Evolutionary conservation across 257 asterid genomes (phyloP).

Genomic region (Linderniella brevidens): DNA sequence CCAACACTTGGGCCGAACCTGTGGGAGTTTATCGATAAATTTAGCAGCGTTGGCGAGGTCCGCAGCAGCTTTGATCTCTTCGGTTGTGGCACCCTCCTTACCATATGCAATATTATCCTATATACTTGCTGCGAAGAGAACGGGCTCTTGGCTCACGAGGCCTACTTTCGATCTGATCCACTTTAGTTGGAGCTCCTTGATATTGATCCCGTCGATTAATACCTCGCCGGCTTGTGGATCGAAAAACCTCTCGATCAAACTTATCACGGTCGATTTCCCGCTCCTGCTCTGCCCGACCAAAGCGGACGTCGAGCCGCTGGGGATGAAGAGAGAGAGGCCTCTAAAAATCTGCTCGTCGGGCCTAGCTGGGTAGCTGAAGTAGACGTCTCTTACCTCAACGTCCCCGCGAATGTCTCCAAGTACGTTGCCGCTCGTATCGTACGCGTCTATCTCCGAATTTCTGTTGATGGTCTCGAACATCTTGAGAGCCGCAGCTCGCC

Average conservation of each 20-base stretch:
- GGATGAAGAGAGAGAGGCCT: slow-evolving; percentile 39
- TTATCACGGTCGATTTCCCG: slow-evolving; percentile 61
- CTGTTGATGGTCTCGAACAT: slow-evolving; percentile 51
- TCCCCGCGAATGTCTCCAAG: slow-evolving; percentile 44
- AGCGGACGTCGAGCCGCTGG: slow-evolving; percentile 48
- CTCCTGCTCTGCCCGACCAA: slow-evolving; percentile 79
- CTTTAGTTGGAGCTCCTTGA: slow-evolving; percentile 44
- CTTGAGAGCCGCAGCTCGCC: slow-evolving; percentile 57
- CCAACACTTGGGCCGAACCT: too few species aligned
- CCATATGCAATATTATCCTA: slow-evolving; percentile 62
- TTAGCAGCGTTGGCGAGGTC: slow-evolving; percentile 64
- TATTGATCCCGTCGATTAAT: slow-evolving; percentile 38
- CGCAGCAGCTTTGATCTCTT: slow-evolving; percentile 45
- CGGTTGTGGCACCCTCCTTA: slow-evolving; percentile 41
- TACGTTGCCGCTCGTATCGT: slow-evolving; percentile 26
- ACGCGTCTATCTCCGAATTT: slow-evolving; percentile 45
- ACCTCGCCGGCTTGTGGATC: slow-evolving; percentile 61
- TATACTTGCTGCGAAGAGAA: slow-evolving; percentile 51
- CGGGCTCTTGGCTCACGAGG: slow-evolving; percentile 78
- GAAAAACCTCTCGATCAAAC: slow-evolving; percentile 61
- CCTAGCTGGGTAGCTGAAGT: slow-evolving; percentile 49
- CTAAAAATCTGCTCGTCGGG: slow-evolving; percentile 44
- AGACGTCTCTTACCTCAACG: slow-evolving; percentile 31
- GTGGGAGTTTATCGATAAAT: slow-evolving; percentile 47
- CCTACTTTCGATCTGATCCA: slow-evolving; percentile 64